Conservation (phyloP, 2,329 filamentous ascomycete species). For the Aulographum hederae region DNA sequence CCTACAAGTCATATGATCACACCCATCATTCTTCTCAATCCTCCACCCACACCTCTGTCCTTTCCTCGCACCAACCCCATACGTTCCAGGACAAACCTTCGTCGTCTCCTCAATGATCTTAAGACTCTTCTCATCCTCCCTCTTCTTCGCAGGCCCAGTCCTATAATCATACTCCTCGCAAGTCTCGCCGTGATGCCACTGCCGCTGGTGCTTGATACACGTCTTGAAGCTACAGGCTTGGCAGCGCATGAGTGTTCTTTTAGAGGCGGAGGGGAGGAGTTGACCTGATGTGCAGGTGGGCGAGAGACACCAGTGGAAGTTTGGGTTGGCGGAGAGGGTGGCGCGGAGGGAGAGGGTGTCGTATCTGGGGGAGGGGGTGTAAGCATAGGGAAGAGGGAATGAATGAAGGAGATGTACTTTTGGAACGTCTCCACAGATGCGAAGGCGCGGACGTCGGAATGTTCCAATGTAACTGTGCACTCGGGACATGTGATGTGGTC, state of each 20-base stretch:
- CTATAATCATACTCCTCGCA: conserved; percentile 1
- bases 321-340: background rate
- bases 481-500: background rate
- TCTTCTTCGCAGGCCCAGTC: background rate
- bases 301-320: background rate
- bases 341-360: background rate
- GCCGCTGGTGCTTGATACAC: background rate
- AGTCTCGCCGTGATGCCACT: conserved; percentile 1
- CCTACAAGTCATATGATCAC: conserved; percentile 3
- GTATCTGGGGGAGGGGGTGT: background rate
- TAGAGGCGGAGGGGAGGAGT: background rate
- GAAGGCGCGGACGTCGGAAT: no score
- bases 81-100: background rate
- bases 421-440: no score
- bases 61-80: background rate
- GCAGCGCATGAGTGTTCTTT: background rate
- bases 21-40: conserved; percentile 1
- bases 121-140: background rate
- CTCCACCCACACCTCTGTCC: background rate
- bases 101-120: background rate
- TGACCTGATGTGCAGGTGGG: background rate
- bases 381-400: no score
- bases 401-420: no score
- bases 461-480: no score
- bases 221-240: background rate